phyloP scores from a whole-genome alignment of 306 rosid genomes.

The Notholithocarpus densiflorus region DNA sequence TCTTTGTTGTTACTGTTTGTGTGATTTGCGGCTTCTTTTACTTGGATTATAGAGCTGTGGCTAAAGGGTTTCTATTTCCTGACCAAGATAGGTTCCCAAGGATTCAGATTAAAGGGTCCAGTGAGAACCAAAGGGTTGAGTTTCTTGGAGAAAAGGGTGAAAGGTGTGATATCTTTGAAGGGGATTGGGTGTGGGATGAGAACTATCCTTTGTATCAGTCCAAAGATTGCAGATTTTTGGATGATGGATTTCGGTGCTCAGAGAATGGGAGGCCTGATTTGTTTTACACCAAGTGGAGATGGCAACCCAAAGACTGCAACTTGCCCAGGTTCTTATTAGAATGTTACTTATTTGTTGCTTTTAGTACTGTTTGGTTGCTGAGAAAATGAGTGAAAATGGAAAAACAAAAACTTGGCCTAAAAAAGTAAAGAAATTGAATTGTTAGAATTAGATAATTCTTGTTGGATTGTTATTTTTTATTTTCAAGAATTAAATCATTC shows the following conservation, averaged over 20 bases:
- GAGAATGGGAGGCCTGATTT: conserved; percentile 92
- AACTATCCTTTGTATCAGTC: conserved; percentile 69
- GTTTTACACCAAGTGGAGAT: conserved; percentile 89
- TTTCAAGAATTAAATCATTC: not conserved
- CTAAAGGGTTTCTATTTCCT: conserved; percentile 38
- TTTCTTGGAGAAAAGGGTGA: conserved; percentile 51
- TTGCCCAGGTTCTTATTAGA: conserved; percentile 60
- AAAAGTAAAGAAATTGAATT: not conserved
- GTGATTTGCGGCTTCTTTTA: conserved; percentile 54
- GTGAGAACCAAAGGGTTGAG: conserved; percentile 40
- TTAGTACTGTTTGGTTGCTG: conserved; percentile 5
- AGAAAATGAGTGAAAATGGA: conserved; percentile 4
- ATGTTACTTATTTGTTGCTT: not conserved
- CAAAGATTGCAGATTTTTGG: conserved; percentile 61
- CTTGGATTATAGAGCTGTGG: conserved; percentile 46
- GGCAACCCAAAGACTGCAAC: conserved; percentile 84
- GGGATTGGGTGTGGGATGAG: conserved; percentile 93
- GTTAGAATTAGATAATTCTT: not conserved
- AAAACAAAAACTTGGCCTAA: not conserved
- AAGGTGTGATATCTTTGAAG: conserved; percentile 70
- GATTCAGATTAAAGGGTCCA: conserved; percentile 42
- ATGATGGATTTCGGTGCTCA: conserved; percentile 75
- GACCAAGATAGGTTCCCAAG: conserved; percentile 45
- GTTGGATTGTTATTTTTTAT: not conserved
- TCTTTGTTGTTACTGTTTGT: conserved; percentile 42